Evolutionary conservation across 371 early-diverging fungal species (phyloP).

Genomic region (Mucor lusitanicus): DNA sequence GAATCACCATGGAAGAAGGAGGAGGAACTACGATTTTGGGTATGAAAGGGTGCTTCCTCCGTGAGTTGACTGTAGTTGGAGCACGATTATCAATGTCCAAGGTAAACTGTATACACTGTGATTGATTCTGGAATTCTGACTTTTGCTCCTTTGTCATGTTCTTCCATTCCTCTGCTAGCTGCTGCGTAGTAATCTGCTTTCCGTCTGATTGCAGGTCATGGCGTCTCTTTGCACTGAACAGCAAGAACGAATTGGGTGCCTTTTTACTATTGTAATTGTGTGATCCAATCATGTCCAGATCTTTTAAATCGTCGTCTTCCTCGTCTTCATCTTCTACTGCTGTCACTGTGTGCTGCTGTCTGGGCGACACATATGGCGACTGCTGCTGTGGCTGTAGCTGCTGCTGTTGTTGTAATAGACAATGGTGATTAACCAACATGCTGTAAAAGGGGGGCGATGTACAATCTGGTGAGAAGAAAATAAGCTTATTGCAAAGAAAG

Average conservation of each 20-base stretch:
- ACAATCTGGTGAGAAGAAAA: not conserved
- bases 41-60: not conserved
- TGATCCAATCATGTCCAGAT: not conserved
- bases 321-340: not conserved
- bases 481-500: not conserved
- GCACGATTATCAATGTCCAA: constrained; percentile 19
- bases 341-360: not conserved
- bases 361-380: not conserved
- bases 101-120: constrained; percentile 25
- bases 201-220: constrained; percentile 11
- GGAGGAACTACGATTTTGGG: not conserved
- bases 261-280: not conserved
- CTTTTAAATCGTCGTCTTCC: not conserved
- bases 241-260: constrained; percentile 20
- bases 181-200: constrained; percentile 6
- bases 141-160: constrained; percentile 22
- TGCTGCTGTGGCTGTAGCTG: not conserved
- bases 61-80: not conserved
- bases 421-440: not conserved
- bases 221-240: constrained; percentile 16
- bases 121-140: constrained; percentile 23
- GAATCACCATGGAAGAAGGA: constrained; percentile 26
- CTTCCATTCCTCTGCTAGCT: constrained; percentile 20
- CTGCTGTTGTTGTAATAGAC: not conserved
- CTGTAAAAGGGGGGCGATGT: not conserved